Conservation (phyloP, 202 grass and related monocot genomes). For the Zoysia matrella region DNA sequence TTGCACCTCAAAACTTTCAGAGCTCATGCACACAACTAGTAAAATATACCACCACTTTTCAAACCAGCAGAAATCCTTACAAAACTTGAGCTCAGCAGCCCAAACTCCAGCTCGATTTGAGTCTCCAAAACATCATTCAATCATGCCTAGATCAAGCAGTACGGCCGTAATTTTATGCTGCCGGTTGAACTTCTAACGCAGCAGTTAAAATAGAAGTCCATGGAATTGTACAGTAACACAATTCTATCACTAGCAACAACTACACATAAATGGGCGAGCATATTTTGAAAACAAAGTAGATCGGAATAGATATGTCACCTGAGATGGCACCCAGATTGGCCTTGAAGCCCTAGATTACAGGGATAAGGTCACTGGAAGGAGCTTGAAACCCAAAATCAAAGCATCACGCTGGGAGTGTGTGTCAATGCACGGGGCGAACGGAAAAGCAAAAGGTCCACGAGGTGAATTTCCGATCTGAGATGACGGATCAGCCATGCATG, state of each 20-base stretch:
- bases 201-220: not conserved
- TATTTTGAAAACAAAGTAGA: not conserved
- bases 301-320: constrained; percentile 43
- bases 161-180: constrained; percentile 59
- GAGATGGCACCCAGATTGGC: constrained; percentile 16
- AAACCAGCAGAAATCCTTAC: constrained; percentile 6
- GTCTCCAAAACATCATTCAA: not conserved
- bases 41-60: not conserved
- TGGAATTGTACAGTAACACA: not conserved
- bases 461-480: not conserved
- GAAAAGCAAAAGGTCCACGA: not conserved
- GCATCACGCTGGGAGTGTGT: not conserved
- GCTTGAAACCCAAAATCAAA: not conserved
- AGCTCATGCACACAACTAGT: not conserved
- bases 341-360: constrained; percentile 48
- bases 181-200: not conserved
- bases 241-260: not conserved
- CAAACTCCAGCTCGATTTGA: not conserved
- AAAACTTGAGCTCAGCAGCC: not conserved
- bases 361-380: not conserved
- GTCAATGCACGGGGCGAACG: not conserved
- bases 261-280: not conserved
- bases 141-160: not conserved
- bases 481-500: constrained; percentile 14
- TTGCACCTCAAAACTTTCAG: not conserved